These are phyloP conservation scores for Ilyonectria destructans DNA, from an alignment of 2,329 filamentous ascomycete genomes.

Conservation along the genomic window DNA sequence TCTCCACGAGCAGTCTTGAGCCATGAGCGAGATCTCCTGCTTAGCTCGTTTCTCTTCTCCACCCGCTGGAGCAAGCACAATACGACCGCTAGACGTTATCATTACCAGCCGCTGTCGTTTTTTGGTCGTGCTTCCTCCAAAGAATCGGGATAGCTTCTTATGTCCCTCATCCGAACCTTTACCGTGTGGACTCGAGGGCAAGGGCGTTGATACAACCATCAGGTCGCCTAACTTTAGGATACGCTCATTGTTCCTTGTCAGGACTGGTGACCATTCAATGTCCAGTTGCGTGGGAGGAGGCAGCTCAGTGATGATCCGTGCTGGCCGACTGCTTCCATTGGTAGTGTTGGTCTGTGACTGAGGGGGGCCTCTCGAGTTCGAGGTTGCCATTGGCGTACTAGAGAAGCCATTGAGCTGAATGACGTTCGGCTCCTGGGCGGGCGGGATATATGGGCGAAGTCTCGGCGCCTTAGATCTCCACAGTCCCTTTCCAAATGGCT, in stretches of 20 bases:
- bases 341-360: slow-evolving; percentile 56
- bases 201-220: slow-evolving; percentile 84
- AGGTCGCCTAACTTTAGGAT: slow-evolving; percentile 96
- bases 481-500: slow-evolving; percentile 85
- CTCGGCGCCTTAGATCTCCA: slow-evolving; percentile 94
- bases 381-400: slow-evolving; percentile 49
- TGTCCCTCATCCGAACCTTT: slow-evolving; percentile 82
- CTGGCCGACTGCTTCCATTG: slow-evolving; percentile 73
- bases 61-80: slow-evolving; percentile 91
- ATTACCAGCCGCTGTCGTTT: slow-evolving; percentile 95
- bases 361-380: slow-evolving; percentile 51
- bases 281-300: slow-evolving; percentile 97
- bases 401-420: slow-evolving; percentile 80
- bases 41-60: slow-evolving; percentile 98
- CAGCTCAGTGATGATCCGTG: slow-evolving; percentile 92
- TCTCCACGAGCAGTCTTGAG: slow-evolving; percentile 83
- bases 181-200: slow-evolving; percentile 81
- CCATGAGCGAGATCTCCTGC: slow-evolving; percentile 88
- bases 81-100: slow-evolving; percentile 91
- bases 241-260: slow-evolving; percentile 91
- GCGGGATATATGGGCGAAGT: slow-evolving; percentile 86
- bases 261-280: slow-evolving; percentile 97
- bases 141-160: slow-evolving; percentile 94
- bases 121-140: slow-evolving; percentile 91
- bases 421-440: slow-evolving; percentile 79